Evolutionary conservation across 352 stramenopile genomes (phyloP).

Genomic region (Pythium phragmitis): DNA sequence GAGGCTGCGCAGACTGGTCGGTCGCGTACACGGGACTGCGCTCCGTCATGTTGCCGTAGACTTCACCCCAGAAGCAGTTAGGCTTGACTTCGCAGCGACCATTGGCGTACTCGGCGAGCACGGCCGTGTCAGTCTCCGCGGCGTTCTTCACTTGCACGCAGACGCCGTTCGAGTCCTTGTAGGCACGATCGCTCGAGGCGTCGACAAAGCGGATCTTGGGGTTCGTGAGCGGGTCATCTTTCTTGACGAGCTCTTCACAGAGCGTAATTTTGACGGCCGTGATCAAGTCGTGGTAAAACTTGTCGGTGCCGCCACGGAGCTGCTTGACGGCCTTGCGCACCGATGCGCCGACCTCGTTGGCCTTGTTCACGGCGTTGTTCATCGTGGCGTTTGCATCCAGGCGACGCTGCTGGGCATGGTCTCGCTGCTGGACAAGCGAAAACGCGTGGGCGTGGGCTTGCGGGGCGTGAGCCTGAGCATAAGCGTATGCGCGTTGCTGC

Average conservation of each 20-base stretch:
- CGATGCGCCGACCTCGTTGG: conserved; percentile 42
- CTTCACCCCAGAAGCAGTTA: conserved; percentile 65
- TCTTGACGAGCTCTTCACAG: conserved; percentile 40
- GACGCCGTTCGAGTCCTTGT: conserved; percentile 40
- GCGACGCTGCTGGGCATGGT: conserved; percentile 3
- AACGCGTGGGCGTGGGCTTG: not conserved
- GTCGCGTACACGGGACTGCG: conserved; percentile 33
- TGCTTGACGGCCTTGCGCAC: conserved; percentile 66
- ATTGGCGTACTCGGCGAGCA: conserved; percentile 31
- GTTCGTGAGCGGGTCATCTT: conserved; percentile 12
- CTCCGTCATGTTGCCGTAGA: conserved; percentile 34
- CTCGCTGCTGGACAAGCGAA: not conserved
- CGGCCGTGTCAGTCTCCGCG: conserved; percentile 26
- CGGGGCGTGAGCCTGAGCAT: conserved; percentile 10
- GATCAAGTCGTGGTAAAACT: conserved; percentile 70
- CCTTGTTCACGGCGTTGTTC: conserved; percentile 36
- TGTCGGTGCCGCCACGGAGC: conserved; percentile 50
- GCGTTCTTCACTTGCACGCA: conserved; percentile 32
- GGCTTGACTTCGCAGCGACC: conserved; percentile 51
- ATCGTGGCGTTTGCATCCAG: conserved; percentile 18
- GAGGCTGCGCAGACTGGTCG: conserved; percentile 29
- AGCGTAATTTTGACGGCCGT: conserved; percentile 48
- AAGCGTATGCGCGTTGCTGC: not conserved
- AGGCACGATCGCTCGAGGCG: conserved; percentile 29
- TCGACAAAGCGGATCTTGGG: conserved; percentile 40